Evolutionary conservation across 2,329 filamentous ascomycete genomes (phyloP).

Genomic region (Epichloe bromicola): DNA sequence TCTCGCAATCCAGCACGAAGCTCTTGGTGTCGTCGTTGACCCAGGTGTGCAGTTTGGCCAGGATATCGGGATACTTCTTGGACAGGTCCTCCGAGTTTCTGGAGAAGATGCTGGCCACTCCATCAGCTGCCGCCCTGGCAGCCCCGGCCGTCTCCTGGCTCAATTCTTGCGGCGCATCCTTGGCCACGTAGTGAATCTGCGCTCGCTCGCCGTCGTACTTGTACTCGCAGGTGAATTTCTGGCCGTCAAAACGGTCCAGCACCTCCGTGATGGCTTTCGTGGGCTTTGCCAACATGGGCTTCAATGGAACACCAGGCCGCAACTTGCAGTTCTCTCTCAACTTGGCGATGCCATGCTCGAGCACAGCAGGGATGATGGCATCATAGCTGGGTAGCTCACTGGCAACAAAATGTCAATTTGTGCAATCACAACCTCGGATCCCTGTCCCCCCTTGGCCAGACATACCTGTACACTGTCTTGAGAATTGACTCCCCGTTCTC

Average conservation of each 20-base stretch:
- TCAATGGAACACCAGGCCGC: constrained; percentile 83
- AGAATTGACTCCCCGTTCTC: constrained; percentile 74
- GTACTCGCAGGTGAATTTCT: constrained; percentile 95
- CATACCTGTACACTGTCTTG: constrained; percentile 79
- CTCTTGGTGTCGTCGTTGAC: constrained; percentile 81
- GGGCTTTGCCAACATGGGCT: constrained; percentile 97
- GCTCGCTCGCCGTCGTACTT: constrained; percentile 97
- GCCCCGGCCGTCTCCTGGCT: constrained; percentile 46
- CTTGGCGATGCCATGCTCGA: constrained; percentile 74
- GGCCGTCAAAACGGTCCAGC: constrained; percentile 86
- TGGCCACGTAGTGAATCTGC: constrained; percentile 95
- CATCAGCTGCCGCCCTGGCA: constrained; percentile 53
- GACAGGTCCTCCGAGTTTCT: constrained; percentile 94
- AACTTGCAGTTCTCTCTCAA: constrained; percentile 79
- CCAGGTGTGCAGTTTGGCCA: constrained; percentile 78
- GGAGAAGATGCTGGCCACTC: constrained; percentile 88
- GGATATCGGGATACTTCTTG: constrained; percentile 94
- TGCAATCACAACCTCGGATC: neutral
- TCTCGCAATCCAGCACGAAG: constrained; percentile 97
- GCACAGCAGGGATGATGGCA: constrained; percentile 80
- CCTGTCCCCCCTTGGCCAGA: neutral
- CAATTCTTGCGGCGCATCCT: constrained; percentile 59
- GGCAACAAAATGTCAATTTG: neutral
- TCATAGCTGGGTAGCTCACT: constrained; percentile 89
- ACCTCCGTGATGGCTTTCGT: constrained; percentile 98